Evolutionary conservation across 176 grass and related monocot species (phyloP).

Genomic region (Aechmea fasciata): DNA sequence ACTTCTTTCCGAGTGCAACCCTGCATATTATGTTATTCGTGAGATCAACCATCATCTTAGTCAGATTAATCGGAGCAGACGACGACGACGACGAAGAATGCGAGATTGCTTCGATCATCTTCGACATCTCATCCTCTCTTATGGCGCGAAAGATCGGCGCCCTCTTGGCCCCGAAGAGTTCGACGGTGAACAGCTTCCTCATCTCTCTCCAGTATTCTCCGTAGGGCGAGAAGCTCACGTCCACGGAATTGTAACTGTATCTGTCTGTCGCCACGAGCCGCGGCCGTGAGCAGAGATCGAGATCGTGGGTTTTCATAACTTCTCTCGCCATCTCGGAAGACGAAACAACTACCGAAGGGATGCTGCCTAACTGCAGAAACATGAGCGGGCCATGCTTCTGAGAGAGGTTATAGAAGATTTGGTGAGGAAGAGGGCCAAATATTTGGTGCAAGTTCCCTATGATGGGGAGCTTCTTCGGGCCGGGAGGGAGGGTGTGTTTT

Average conservation of each 20-base stretch:
- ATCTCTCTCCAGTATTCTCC: slow-evolving; percentile 21
- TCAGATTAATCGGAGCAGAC: not conserved
- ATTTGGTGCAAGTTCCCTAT: slow-evolving; percentile 37
- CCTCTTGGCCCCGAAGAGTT: slow-evolving; percentile 12
- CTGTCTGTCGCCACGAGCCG: not conserved
- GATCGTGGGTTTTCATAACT: slow-evolving; percentile 29
- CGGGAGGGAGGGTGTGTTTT: too few species aligned
- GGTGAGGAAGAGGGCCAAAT: slow-evolving; percentile 8
- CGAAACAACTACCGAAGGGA: slow-evolving; percentile 20
- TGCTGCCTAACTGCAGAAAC: slow-evolving; percentile 25
- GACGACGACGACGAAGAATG: not conserved
- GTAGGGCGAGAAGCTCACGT: slow-evolving; percentile 9
- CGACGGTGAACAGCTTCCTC: slow-evolving; percentile 13
- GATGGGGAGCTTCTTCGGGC: slow-evolving; percentile 28
- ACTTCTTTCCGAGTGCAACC: not conserved
- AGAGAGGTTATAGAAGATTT: slow-evolving; percentile 13
- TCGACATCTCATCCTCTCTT: too few species aligned
- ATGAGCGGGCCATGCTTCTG: slow-evolving; percentile 14
- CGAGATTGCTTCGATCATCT: not conserved
- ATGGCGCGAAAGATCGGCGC: too few species aligned
- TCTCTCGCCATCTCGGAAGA: slow-evolving; percentile 22
- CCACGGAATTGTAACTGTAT: slow-evolving; percentile 3
- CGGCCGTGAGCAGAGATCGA: slow-evolving; percentile 14
- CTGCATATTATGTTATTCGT: not conserved
- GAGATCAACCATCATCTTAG: not conserved